Base-by-base conservation (phyloP, 306 rosid genomes). In the Clitoria ternatea region DNA sequence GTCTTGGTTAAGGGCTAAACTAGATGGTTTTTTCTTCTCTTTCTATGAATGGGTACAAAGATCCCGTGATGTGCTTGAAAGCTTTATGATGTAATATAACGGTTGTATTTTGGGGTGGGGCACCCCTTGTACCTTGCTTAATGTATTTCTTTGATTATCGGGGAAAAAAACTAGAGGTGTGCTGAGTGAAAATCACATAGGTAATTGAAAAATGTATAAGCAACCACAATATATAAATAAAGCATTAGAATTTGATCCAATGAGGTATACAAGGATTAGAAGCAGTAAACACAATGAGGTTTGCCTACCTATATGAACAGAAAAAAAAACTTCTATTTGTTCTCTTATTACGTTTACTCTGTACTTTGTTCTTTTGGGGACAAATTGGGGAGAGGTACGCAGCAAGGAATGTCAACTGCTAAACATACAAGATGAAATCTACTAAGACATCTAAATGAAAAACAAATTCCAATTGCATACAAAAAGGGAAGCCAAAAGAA, bases 191-290 rank as follows among this genome's bases (percentile, higher is more conserved):
- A 50, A 78, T 50, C 15, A 42, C 30, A 23, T 29, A 6, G 27
- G 32, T 54, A 67, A 44, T 49, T 42, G 64, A 4, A 37, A 63
- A 44, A 42, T 24, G 49, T 39, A 63, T 63, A 57, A 77, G 52
- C 75, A 56, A 43, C 20, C 67, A 57, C 5, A 57, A 42, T 13
- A 57, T 23, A 56, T 24, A 60, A 66, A 29, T 14, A 66, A 52
- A 68, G 32, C 66, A 81, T 50, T 72, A 54, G 55, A 40, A 69
- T 27, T 72, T 43, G 22, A 29, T 12, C n/a, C 60, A 50, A 18
- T 13, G 39, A 53, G 23, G 7, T 30, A 30, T 10, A 45, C 45
- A 76, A 56, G 60, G 19, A 22, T 61, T 47, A 45, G 53, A 76
- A 56, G 60, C 26, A 22, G 66, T 47, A 55, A 35, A 48, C 15